Evolutionary conservation across 495 filamentous ascomycete genomes (phyloP), one percentile per base, ranked within the genome.

Genomic region (Penicillium samsonianum): DNA sequence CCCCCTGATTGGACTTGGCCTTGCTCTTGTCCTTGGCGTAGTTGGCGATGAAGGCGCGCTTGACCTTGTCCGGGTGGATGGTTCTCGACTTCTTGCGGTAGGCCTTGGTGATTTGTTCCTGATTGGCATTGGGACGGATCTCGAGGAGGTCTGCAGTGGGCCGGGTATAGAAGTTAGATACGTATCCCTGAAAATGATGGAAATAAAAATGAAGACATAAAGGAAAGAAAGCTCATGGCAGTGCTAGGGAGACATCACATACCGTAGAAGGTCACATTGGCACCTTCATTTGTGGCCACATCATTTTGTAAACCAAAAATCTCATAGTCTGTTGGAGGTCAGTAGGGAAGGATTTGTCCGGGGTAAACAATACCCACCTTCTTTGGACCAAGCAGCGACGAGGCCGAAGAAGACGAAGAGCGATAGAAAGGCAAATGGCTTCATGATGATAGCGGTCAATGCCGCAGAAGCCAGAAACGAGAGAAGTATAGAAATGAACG

Each of bases 241-340:
- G 11, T 40, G 11, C 22, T 22, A 40, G 22, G 14, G 22, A 12
- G 3, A 26, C 0, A 37, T 25, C 14, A 56, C 58, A 19, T 74
- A 86, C 83, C 80, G 82, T 99, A 99, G 80, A 98, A 99, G 56
- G 90, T 95, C 50, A 90, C 82, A 57, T 89, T 87, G 48, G 78
- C 53, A 26, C 92, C 95, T 74, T 98, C 92, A 60, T 82, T 67
- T 14, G 84, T 74, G 45, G 83, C 77, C 38, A 99, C 75, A 66
- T 98, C 95, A 76, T 96, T 91, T 60, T 85, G 87, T 55, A 98
- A 80, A 53, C 90, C 87, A 76, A 99, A 99, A 75, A 99, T 98
- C 77, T 99, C 94, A 67, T 93, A 88, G 73, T 99, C 94, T 96
- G 65, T 50, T 37, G 57, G 40, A 58, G 22, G 59, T 47, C 55